Evolutionary conservation across 805 yeast species (phyloP), one percentile per base, ranked within the genome.

Genomic region (Candida maesae): DNA sequence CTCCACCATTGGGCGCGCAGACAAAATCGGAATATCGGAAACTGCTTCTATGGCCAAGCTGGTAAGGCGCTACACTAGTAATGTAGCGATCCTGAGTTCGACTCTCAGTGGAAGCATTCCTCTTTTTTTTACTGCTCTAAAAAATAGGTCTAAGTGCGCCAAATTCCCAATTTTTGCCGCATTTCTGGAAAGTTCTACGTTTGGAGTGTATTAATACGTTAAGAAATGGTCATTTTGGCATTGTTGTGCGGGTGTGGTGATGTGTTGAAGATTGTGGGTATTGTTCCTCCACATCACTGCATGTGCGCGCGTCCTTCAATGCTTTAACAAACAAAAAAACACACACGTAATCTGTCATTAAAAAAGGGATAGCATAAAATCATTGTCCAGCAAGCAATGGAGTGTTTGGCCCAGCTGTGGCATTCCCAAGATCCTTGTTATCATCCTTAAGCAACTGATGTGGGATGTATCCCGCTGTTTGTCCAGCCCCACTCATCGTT

Each of bases 51-150:
- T 70, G 75, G 74, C 74, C 74, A 68, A 70, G 74, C 67, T 77
- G 85, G 84, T 79, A 78, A 81, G 81, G 85, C 85, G 84, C 77
- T 73, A 79, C 84, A 79, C 84, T 79, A 78, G 84, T 79, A 79
- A 78, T 79, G 85, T 79, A 73, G 78, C 79, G 84, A 79, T 79
- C 84, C 78, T 79, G 81, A 76, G 82, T 76, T 76, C 82, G 75
- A 76, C 67, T 76, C 81, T 76, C 80, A 78, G 75, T 76, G 74
- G 77, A 70, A 77, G 79, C 79, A 73, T 19, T 41, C 49, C 51
- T 55, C 53, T 59, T 54, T 33, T 37, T 19, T 24, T 29, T n/a
- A 20, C 18, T 12, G 6, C 13, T 19, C 26, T 18, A 6, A 11
- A n/a, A 20, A 15, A 5, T 31, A 17, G 17, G 23, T n/a, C n/a